Evolutionary conservation across 1,284 basidiomycete genomes (phyloP), one percentile per base, ranked within the genome.

Genomic region (Cryptococcus sp.): DNA sequence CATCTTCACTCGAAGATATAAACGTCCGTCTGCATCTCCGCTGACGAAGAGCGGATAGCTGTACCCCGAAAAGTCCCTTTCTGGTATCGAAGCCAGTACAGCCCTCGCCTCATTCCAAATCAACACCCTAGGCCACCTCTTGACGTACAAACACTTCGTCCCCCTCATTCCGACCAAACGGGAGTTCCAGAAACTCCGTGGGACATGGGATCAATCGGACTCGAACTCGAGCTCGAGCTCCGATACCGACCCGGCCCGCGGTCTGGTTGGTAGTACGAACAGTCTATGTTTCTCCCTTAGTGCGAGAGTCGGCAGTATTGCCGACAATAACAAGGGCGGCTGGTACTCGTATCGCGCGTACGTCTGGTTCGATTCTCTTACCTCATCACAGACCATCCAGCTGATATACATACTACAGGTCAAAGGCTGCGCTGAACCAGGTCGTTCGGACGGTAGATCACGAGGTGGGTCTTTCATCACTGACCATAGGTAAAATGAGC

Each of bases 371-470:
- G 15, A 10, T 49, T 7, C 53, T 41, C 19, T 38, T 23, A 27
- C 38, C 40, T 19, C 20, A 19, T 38, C 27, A 10, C 52, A 23
- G 16, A 38, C 3, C 15, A n/a, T 7, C 23, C 8, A 27, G 44
- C 47, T 55, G 48, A 52, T 15, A n/a, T 47, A 6, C 11, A 35
- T 2, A 35, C 16, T 45, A n/a, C 50, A 78, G 76, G 1, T 88
- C 87, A 55, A 90, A 90, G 73, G 85, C 88, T 0, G 88, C 88
- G 46, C 80, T 89, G 58, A 89, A 90, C 71, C 87, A 89, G 73
- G 81, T 87, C 50, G 80, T 89, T 69, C 84, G 85, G 59, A 88
- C 86, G 2, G 84, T 88, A 60, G 85, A 88, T 69, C 78, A 85
- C 58, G 85, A 89, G 68, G 80, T 89, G 80, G 22, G 65, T 35